These are phyloP conservation scores for Rugonectria rugulosa DNA, from an alignment of 2,329 filamentous ascomycete species.

Conservation along the genomic window DNA sequence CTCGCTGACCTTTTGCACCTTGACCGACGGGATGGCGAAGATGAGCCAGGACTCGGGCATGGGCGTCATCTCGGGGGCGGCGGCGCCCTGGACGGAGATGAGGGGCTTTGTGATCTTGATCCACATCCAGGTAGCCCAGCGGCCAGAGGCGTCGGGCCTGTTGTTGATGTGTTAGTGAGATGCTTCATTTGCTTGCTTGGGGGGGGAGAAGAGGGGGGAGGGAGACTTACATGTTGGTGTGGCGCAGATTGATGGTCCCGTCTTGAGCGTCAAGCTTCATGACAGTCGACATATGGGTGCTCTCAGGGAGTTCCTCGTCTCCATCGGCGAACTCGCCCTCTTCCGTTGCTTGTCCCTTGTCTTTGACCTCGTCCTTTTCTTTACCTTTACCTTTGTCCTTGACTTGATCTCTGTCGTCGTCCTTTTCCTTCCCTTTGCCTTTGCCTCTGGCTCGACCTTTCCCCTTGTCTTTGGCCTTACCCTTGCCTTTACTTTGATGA, in stretches of 20 bases:
- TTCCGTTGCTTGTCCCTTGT: neutral
- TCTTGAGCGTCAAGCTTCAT: slow-evolving; percentile 2
- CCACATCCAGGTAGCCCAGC: slow-evolving; percentile 16
- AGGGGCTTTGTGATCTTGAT: slow-evolving; percentile 13
- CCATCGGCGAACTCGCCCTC: neutral
- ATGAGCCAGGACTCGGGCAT: slow-evolving; percentile 9
- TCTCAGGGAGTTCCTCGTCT: neutral
- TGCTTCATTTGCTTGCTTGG: neutral
- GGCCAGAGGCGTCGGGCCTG: slow-evolving; percentile 1
- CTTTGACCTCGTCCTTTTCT: too few relatives aligned
- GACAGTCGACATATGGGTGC: neutral
- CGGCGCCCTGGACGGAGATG: neutral
- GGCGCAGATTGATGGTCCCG: slow-evolving; percentile 5
- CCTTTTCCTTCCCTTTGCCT: neutral
- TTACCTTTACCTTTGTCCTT: too few relatives aligned
- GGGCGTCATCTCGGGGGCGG: slow-evolving; percentile 5
- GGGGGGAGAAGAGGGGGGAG: neutral
- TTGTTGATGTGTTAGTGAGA: neutral
- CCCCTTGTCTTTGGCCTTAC: too few relatives aligned
- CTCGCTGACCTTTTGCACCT: slow-evolving; percentile 10
- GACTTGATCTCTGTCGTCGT: neutral
- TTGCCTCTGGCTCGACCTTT: too few relatives aligned
- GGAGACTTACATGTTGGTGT: slow-evolving; percentile 10
- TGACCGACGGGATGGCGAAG: slow-evolving; percentile 7
- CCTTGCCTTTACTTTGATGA: too few relatives aligned